Conservation (phyloP, 345 rosid genomes). For the Firmiana major region DNA sequence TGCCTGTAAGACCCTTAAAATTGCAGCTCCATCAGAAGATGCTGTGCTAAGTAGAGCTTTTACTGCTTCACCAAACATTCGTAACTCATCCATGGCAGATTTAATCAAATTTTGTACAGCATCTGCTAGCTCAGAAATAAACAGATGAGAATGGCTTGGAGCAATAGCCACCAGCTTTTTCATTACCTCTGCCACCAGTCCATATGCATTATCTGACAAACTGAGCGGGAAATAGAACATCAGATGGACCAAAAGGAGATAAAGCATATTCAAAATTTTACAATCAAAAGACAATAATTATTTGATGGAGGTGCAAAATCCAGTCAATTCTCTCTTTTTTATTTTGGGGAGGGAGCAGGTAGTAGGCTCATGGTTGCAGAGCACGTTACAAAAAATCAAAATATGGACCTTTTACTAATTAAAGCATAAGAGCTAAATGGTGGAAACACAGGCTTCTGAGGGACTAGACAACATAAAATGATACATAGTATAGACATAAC, state of each 20-base stretch:
- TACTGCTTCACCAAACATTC: constrained; percentile 72
- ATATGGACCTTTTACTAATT: background rate
- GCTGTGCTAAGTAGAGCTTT: constrained; percentile 72
- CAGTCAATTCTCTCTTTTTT: background rate
- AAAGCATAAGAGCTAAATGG: background rate
- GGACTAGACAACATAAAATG: background rate
- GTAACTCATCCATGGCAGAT: constrained; percentile 79
- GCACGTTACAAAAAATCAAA: background rate
- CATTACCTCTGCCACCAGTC: constrained; percentile 87
- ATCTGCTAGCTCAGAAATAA: constrained; percentile 74
- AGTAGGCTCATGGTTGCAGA: background rate
- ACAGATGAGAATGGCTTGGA: constrained; percentile 75
- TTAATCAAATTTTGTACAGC: constrained; percentile 65
- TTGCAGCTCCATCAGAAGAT: constrained; percentile 88
- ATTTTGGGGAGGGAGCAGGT: background rate
- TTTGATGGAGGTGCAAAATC: background rate
- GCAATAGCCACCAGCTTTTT: constrained; percentile 79
- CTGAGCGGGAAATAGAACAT: constrained; percentile 35
- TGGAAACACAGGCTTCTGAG: background rate
- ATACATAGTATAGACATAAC: background rate
- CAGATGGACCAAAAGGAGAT: constrained; percentile 1
- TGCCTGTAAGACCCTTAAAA: constrained; percentile 86
- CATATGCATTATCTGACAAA: constrained; percentile 87
- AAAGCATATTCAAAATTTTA: background rate
- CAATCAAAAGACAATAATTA: background rate